Evolutionary conservation across 208 protist species (phyloP).

Genomic region (Endotrypanum monterogeii): DNA sequence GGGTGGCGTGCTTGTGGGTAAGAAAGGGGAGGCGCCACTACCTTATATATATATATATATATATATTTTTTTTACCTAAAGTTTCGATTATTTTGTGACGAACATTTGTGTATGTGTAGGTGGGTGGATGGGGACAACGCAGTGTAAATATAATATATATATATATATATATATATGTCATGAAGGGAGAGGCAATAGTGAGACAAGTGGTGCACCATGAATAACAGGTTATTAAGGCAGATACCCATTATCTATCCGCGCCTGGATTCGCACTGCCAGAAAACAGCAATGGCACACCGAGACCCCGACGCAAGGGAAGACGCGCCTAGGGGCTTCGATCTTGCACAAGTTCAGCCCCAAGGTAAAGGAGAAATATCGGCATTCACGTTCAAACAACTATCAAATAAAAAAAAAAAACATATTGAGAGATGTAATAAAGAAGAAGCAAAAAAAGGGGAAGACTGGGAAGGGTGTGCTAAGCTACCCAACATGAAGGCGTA

Average conservation of each 20-base stretch:
- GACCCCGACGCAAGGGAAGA: not conserved
- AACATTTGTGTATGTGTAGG: not conserved
- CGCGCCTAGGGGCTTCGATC: not conserved
- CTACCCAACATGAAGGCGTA: not conserved
- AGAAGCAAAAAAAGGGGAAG: not conserved
- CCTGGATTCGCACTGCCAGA: not conserved
- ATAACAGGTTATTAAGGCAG: not conserved
- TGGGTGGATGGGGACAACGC: not conserved
- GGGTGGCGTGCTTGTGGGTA: not conserved
- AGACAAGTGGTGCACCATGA: not conserved
- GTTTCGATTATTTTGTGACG: not conserved
- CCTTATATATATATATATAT: not conserved
- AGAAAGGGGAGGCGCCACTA: not conserved
- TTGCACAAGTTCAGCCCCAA: not conserved
- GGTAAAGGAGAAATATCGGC: not conserved
- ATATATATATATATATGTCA: too few relatives aligned
- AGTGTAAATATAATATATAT: not conserved
- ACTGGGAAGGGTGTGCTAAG: not conserved
- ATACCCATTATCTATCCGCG: not conserved
- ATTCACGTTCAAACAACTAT: not conserved
- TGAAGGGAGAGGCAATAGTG: not conserved
- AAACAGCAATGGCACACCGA: not conserved
- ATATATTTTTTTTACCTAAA: too few relatives aligned
- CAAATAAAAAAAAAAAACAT: not conserved
- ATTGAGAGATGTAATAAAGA: not conserved